Base-by-base conservation (phyloP, 75 land plant genomes). In the Isoetes taiwanensis region DNA sequence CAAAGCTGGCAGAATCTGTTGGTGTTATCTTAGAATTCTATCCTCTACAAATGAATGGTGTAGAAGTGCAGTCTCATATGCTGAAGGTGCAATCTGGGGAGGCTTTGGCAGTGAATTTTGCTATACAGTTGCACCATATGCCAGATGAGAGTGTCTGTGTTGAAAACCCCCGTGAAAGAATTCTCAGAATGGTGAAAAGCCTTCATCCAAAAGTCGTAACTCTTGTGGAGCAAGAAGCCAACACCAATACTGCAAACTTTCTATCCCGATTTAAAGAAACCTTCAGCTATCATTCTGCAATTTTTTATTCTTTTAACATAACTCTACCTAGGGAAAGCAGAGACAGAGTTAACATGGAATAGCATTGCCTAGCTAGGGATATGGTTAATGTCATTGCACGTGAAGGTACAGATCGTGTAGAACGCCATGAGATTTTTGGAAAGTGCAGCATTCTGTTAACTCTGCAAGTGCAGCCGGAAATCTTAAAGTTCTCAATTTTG, bases 71-170 rank as follows among this genome's bases (percentile, higher is more conserved):
- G 21, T 34, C 29, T 11, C 57, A 40, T 14, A 34, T 48, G 69
- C 66, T 68, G 26, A 34, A 52, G 39, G 3, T 46, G 16, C 50
- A 34, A 21, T 35, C 71, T 11, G 69, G 70, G 21, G 72, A 69
- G 28, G 69, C 69, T 11, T 31, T 69, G 30, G 69, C 52, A 2
- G 72, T 65, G 21, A 69, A 69, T 30, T 69, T 69, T 34, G 33
- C 72, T 1, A 62, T 56, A 1, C 61, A 69, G 34, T 60, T 69
- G 30, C 72, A 69, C 53, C 69, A 64, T 28, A 56, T 69, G 70
- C 68, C 72, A 23, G 69, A 69, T 62, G 68, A 69, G 61, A 69
- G 72, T 54, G 72, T 69, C 32, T 41, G 34, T 52, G 62, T 64
- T 4, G 23, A 32, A 17, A 69, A 69, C 56, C 72, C 59, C 28